Evolutionary conservation across 495 filamentous ascomycete genomes (phyloP).

Genomic region (Penicillium turbatum): DNA sequence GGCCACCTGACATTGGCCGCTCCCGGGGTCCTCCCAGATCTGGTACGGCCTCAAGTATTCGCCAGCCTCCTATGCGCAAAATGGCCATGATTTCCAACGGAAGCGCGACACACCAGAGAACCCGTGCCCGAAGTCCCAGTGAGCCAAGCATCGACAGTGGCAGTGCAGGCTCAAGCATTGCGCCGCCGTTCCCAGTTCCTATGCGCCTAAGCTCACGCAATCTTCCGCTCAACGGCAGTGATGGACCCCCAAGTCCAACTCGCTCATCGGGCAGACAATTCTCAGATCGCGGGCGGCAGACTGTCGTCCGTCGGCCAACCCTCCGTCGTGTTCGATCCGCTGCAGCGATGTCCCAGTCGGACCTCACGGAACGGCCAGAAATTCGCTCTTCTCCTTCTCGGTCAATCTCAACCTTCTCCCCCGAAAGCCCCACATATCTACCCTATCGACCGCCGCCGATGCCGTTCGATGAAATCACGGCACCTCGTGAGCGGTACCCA

Average conservation of each 20-base stretch:
- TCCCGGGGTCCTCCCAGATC: slow-evolving; percentile 23
- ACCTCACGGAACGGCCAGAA: slow-evolving; percentile 39
- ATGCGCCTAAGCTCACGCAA: slow-evolving; percentile 82
- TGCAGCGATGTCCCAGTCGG: slow-evolving; percentile 57
- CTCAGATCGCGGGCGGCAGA: slow-evolving; percentile 31
- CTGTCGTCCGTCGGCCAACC: slow-evolving; percentile 38
- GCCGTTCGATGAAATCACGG: slow-evolving; percentile 67
- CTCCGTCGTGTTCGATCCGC: slow-evolving; percentile 83
- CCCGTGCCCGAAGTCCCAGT: slow-evolving; percentile 70
- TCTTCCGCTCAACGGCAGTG: slow-evolving; percentile 64
- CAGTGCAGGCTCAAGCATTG: slow-evolving; percentile 39
- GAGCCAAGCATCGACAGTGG: slow-evolving; percentile 56
- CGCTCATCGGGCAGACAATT: slow-evolving; percentile 47
- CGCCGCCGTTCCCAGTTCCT: slow-evolving; percentile 86
- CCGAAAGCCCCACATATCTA: slow-evolving; percentile 57
- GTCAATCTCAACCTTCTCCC: slow-evolving; percentile 58
- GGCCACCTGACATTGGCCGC: slow-evolving; percentile 20
- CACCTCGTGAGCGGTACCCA: slow-evolving; percentile 36
- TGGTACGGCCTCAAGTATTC: slow-evolving; percentile 23
- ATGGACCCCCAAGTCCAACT: slow-evolving; percentile 78
- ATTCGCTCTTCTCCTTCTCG: slow-evolving; percentile 63
- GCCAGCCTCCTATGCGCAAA: slow-evolving; percentile 54
- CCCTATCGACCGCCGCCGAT: slow-evolving; percentile 57
- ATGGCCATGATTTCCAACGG: slow-evolving; percentile 75
- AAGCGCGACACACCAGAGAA: slow-evolving; percentile 60